Evolutionary conservation across 2,329 filamentous ascomycete species (phyloP).

Genomic region (Aureobasidium zeae): DNA sequence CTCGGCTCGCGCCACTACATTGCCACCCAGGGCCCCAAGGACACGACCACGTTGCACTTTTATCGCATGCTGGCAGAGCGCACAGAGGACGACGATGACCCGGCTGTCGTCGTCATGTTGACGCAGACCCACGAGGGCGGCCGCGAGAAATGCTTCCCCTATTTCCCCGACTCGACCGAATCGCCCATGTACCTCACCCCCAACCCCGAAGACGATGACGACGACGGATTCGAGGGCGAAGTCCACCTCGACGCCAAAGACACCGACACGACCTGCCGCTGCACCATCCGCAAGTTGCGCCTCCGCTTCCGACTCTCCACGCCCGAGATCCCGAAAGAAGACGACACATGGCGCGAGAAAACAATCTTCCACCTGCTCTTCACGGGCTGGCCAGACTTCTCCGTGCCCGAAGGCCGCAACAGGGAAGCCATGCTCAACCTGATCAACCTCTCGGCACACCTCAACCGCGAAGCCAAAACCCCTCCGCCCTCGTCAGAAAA

Average conservation of each 20-base stretch:
- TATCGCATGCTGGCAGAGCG: slow-evolving; percentile 96
- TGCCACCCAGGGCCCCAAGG: slow-evolving; percentile 79
- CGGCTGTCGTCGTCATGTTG: slow-evolving; percentile 83
- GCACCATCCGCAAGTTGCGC: slow-evolving; percentile 63
- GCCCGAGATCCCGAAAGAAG: slow-evolving; percentile 29
- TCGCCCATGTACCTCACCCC: slow-evolving; percentile 26
- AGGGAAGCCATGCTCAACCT: slow-evolving; percentile 59
- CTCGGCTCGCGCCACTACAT: slow-evolving; percentile 58
- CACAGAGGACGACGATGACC: slow-evolving; percentile 35
- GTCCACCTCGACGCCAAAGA: slow-evolving; percentile 52
- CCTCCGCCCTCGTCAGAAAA: neutral
- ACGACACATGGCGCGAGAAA: slow-evolving; percentile 43
- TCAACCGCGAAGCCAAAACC: slow-evolving; percentile 39
- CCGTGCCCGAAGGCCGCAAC: slow-evolving; percentile 63
- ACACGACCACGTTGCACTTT: slow-evolving; percentile 65
- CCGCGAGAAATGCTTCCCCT: slow-evolving; percentile 77
- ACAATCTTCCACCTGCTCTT: slow-evolving; percentile 79
- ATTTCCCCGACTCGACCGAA: slow-evolving; percentile 55
- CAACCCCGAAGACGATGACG: slow-evolving; percentile 23
- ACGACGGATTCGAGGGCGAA: slow-evolving; percentile 50
- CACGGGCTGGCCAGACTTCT: slow-evolving; percentile 82
- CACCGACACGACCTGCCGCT: slow-evolving; percentile 49
- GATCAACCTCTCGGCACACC: slow-evolving; percentile 54
- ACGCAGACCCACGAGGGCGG: slow-evolving; percentile 75
- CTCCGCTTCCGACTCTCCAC: slow-evolving; percentile 30